These are phyloP conservation scores for Paracorniculantispora psalliotae DNA, from an alignment of 2,329 filamentous ascomycete species.

Conservation along the genomic window DNA sequence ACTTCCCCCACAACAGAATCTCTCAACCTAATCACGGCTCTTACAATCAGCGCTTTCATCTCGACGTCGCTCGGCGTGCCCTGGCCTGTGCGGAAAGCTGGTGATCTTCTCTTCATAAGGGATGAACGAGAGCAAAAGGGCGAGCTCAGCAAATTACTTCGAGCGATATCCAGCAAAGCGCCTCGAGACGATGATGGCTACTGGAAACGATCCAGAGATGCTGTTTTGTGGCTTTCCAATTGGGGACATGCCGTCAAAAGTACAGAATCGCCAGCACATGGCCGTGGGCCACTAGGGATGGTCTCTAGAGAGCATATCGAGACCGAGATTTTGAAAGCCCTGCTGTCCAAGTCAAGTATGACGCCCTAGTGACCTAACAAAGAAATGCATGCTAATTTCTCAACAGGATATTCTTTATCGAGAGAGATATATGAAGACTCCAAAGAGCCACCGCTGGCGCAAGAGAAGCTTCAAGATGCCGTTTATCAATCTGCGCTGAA, in stretches of 20 bases:
- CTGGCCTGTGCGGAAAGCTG: conserved; percentile 48
- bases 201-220: conserved; percentile 57
- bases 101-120: conserved; percentile 60
- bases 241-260: conserved; percentile 54
- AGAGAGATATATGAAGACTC: conserved; percentile 56
- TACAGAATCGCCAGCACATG: conserved; percentile 24
- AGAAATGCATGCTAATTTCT: conserved; percentile 7
- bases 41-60: conserved; percentile 57
- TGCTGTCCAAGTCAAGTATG: conserved; percentile 59
- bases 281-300: conserved; percentile 59
- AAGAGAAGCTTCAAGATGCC: conserved; percentile 51
- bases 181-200: conserved; percentile 58
- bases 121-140: conserved; percentile 60
- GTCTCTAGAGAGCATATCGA: conserved; percentile 60
- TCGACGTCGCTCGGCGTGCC: conserved; percentile 46
- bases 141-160: conserved; percentile 55
- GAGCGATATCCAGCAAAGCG: conserved; percentile 42
- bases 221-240: conserved; percentile 67
- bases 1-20: conserved; percentile 55
- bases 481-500: conserved; percentile 60
- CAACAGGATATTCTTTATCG: conserved; percentile 56
- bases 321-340: conserved; percentile 62
- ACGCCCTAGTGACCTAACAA: conserved; percentile 13
- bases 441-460: conserved; percentile 43
- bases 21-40: conserved; percentile 55